Base-by-base conservation (phyloP, 306 rosid genomes). In the Trifolium repens region DNA sequence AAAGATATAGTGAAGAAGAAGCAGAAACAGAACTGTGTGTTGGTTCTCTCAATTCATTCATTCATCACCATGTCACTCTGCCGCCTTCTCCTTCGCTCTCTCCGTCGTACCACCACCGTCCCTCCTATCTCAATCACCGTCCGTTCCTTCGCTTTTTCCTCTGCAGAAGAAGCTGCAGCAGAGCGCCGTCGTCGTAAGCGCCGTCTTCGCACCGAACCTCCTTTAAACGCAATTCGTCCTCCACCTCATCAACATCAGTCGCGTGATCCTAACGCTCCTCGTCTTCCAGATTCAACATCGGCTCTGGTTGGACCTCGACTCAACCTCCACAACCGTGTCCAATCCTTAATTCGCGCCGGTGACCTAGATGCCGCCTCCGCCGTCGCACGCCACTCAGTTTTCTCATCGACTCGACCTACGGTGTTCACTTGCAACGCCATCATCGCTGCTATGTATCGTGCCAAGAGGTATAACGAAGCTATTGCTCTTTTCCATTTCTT, bases 381-480 rank as follows among this genome's bases (percentile, higher is more conserved):
- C 3, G 78, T 87, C 0, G 94, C 97, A n/a, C 93, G 98, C 1
- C 91, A 86, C 80, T 86, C 98, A 0, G 91, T 91, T 2, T 94
- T 88, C 83, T 94, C 98, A 2, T 76, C 78, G n/a, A 94, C 94
- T 0, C 96, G 97, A 6, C 98, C 98, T n/a, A 94, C 98, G 8
- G 98, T 94, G 9, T 91, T 90, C 86, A 94, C 98, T n/a, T 94
- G 98, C 83, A 94, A 94, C 42, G 98, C 98, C 77, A 86, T 94
- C 50, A 84, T 94, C 9, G 98, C 96, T 3, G 93, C 96, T 76
- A 94, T 94, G 98, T 94, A 90, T 76, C 93, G 98, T 8, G 88
- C 84, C 4, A 84, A 85, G 87, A 85, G 97, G 86, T 91, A 89
- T 65, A 67, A 42, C 7, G 97, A 91, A 44, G 96, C 96, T 42